These are phyloP conservation scores for Apiospora phragmitis DNA, from an alignment of 2,329 filamentous ascomycete genomes.

Conservation along the genomic window DNA sequence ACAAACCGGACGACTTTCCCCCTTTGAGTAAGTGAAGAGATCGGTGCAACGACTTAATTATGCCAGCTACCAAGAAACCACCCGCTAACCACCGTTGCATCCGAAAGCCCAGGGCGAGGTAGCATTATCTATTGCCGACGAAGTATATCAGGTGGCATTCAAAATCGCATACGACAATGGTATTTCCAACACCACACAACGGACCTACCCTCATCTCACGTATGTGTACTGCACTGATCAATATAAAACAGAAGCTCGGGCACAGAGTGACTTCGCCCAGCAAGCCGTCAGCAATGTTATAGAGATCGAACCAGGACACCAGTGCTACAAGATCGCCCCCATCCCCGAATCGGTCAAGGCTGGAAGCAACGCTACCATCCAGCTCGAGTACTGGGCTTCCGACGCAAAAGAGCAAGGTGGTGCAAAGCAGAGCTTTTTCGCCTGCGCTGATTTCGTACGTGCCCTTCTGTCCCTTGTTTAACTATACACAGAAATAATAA, in stretches of 20 bases:
- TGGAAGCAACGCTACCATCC: slow-evolving; percentile 37
- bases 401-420: slow-evolving; percentile 30
- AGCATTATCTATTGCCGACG: slow-evolving; percentile 51
- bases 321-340: slow-evolving; percentile 35
- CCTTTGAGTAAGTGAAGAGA: slow-evolving; percentile 39
- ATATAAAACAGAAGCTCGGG: slow-evolving; percentile 26
- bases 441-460: slow-evolving; percentile 39
- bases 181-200: slow-evolving; percentile 30
- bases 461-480: neutral
- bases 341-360: slow-evolving; percentile 26
- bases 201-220: neutral
- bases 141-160: slow-evolving; percentile 51
- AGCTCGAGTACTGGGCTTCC: slow-evolving; percentile 37
- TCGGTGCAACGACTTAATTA: neutral
- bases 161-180: slow-evolving; percentile 48
- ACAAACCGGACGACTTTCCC: slow-evolving; percentile 52
- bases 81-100: neutral
- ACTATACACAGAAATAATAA: neutral
- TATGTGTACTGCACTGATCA: slow-evolving; percentile 7
- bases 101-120: slow-evolving; percentile 49
- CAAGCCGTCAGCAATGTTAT: slow-evolving; percentile 32
- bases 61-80: neutral
- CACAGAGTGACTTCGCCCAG: slow-evolving; percentile 33
- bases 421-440: slow-evolving; percentile 37
- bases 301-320: slow-evolving; percentile 35